Evolutionary conservation across 768 basidiomycete species (phyloP), one percentile per base, ranked within the genome.

Genomic region (Mycena epipterygia): DNA sequence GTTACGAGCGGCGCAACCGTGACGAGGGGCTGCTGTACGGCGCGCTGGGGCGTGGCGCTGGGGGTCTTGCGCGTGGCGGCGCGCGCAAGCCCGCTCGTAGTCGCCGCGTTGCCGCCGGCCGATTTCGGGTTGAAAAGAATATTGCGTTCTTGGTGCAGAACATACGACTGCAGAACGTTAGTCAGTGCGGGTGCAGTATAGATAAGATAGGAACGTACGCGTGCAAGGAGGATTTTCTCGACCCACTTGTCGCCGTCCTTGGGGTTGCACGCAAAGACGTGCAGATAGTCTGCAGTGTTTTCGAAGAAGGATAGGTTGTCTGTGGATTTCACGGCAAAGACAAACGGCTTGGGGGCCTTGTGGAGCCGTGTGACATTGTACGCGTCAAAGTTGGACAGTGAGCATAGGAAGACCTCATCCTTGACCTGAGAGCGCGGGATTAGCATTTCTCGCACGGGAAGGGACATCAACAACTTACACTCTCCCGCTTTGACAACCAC

Each of bases 401-500:
- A 93, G 77, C 96, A 98, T 17, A 99, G 83, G 70, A 91, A 85
- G 4, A 86, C 83, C 73, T 94, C 90, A 72, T 98, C 96, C 82
- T 95, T 96, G 78, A 91, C 90, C 95, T 97, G 79, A 23, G 65
- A 51, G 33, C 25, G 27, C 35, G 42, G 56, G 53, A 67, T 64
- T 23, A 74, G 65, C 64, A 49, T 25, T 19, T 49, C 62, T 29
- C 37, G 41, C 32, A 27, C 67, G 32, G 23, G 56, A 68, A 55
- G 32, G 19, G 56, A 42, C 6, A 64, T 30, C 23, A 39, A 83
- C 88, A 72, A n/a, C n/a, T n/a, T 73, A 96, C 96, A 77, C 89
- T 92, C 63, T 98, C 95, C 21, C 94, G 92, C 81, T 98, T 99
- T 33, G 95, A 92, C 41, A 97, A 78, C 88, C 91, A 97, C 62